Percentiles rank a stretch among this genome's conserved stretches.
phyloP scores from a whole-genome alignment of 208 protist species.

The Porcisia hertigi region DNA sequence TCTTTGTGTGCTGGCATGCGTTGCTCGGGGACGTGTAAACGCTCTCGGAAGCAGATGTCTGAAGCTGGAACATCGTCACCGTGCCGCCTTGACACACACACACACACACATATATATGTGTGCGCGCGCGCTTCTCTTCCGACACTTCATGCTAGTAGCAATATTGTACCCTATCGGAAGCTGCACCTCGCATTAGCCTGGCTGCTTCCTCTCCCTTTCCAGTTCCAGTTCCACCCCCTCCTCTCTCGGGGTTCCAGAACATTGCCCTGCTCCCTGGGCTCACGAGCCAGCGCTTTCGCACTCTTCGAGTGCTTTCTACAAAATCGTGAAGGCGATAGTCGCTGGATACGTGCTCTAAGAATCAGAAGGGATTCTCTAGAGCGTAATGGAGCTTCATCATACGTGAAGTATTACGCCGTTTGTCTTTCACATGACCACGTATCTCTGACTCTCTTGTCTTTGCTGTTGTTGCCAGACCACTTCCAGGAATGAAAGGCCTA shows the following conservation, averaged over 20 bases:
- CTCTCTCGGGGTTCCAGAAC: not conserved
- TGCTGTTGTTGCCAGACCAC: not conserved
- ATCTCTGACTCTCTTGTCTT: not conserved
- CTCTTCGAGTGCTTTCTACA: not conserved
- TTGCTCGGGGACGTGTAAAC: no score
- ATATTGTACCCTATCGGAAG: no score
- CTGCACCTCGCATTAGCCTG: no score
- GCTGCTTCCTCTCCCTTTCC: not conserved
- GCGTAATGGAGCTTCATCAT: not conserved
- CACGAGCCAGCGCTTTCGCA: not conserved
- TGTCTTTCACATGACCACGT: not conserved
- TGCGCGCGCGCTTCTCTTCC: no score
- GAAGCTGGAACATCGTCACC: no score
- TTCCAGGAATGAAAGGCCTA: not conserved
- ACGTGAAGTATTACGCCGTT: not conserved
- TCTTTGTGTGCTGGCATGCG: no score
- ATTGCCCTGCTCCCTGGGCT: not conserved
- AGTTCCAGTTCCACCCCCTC: no score
- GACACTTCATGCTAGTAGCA: no score
- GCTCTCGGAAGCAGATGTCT: no score
- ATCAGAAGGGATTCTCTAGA: not conserved
- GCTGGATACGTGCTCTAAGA: not conserved
- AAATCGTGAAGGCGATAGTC: not conserved
- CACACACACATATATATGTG: no score
- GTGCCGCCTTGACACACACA: no score